Conservation (phyloP, 495 filamentous ascomycete species). For the Cercophora newfieldiana region DNA sequence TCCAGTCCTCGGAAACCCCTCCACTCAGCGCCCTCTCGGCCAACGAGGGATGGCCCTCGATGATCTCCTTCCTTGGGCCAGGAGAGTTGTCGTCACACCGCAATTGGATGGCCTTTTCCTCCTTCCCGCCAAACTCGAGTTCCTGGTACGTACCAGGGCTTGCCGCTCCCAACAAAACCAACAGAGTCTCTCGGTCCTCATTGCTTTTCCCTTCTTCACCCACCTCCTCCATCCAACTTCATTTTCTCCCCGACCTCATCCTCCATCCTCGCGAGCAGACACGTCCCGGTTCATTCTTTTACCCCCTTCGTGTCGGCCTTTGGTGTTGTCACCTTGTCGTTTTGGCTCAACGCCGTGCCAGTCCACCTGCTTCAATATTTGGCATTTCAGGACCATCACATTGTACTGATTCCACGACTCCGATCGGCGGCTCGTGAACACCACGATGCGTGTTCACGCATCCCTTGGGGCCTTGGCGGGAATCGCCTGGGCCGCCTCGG, state of each 20-base stretch:
- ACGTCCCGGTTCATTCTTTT: constrained; percentile 4
- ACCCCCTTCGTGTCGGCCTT: background rate
- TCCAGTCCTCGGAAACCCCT: background rate
- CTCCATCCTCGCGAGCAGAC: constrained; percentile 2
- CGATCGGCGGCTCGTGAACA: background rate
- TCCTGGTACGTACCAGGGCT: background rate
- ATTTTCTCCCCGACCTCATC: background rate
- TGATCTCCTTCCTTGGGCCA: background rate
- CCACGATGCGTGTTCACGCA: constrained; percentile 32
- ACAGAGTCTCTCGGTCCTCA: background rate
- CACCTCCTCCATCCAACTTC: constrained; percentile 4
- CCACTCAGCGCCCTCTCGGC: background rate
- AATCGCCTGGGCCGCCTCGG: constrained; percentile 24
- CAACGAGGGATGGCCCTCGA: background rate
- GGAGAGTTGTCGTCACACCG: background rate
- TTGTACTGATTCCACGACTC: background rate
- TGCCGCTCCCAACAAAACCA: background rate
- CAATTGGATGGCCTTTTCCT: background rate
- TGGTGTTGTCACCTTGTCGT: background rate
- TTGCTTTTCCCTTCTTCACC: constrained; percentile 6
- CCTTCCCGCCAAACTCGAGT: background rate
- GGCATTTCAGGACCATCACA: background rate
- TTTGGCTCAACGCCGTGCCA: background rate
- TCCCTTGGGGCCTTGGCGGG: constrained; percentile 24
- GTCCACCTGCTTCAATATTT: background rate